phyloP scores from a whole-genome alignment of 2,329 filamentous ascomycete species.

The Periconia digitata region DNA sequence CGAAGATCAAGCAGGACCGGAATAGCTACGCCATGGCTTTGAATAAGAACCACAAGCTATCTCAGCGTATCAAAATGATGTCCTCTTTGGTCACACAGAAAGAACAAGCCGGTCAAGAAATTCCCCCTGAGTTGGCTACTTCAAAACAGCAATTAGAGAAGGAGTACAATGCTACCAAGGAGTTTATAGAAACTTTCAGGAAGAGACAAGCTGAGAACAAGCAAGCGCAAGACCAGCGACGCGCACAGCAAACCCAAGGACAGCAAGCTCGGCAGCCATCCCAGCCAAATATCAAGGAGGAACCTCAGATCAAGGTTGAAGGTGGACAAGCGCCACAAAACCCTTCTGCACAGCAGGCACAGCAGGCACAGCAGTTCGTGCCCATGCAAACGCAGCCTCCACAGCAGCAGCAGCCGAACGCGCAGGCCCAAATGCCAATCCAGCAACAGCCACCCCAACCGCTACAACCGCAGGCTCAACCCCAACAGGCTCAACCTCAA shows the following conservation, averaged over 20 bases:
- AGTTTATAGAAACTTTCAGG: slow-evolving; percentile 39
- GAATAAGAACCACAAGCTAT: slow-evolving; percentile 32
- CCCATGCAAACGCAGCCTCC: slow-evolving; percentile 21
- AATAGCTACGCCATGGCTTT: slow-evolving; percentile 39
- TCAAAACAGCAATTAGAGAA: slow-evolving; percentile 33
- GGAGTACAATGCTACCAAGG: slow-evolving; percentile 31
- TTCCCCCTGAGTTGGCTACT: slow-evolving; percentile 30
- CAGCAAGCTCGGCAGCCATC: slow-evolving; percentile 26
- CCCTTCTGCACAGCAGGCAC: slow-evolving; percentile 25
- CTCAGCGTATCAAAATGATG: slow-evolving; percentile 27
- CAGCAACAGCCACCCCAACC: slow-evolving; percentile 22
- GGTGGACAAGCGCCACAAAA: slow-evolving; percentile 25
- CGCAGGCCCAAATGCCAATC: slow-evolving; percentile 1
- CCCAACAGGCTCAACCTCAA: slow-evolving; percentile 13
- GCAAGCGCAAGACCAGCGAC: slow-evolving; percentile 33
- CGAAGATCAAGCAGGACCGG: slow-evolving; percentile 39
- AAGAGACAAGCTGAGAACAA: slow-evolving; percentile 38
- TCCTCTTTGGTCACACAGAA: slow-evolving; percentile 32
- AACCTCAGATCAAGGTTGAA: slow-evolving; percentile 42
- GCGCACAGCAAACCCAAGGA: slow-evolving; percentile 27
- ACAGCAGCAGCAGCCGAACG: slow-evolving; percentile 18
- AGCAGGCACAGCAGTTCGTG: slow-evolving; percentile 27
- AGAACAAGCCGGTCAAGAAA: slow-evolving; percentile 34
- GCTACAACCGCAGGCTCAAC: slow-evolving; percentile 18
- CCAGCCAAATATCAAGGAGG: slow-evolving; percentile 32